Base-by-base conservation (phyloP, 164 flowering plant species). In the Platanus orientalis region DNA sequence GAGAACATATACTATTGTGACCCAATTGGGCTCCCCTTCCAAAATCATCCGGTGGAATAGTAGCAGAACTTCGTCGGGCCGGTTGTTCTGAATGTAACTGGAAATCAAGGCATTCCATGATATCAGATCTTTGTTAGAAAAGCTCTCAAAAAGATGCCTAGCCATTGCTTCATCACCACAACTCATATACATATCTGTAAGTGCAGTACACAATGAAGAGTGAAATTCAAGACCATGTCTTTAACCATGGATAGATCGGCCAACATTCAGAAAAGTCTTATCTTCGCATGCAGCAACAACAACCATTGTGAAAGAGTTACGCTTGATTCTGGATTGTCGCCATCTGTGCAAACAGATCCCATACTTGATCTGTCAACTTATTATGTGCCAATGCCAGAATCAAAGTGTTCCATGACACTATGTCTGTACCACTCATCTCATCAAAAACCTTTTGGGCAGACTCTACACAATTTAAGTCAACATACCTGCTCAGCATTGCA, bases 91-190 rank as follows among this genome's bases (percentile, higher is more conserved):
- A 16, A 79, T 42, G 48, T 79, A 84, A 69, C 75, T 62, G 10
- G 80, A 60, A 69, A 86, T 78, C 71, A 84, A 53, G 54, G 89
- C 68, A 76, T 84, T 86, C 92, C 92, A 86, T 48, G 87, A 79
- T 34, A 86, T 64, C 61, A 80, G 24, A 73, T 86, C 92, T 62
- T 69, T 76, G 7, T 61, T 27, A 6, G 71, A 58, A 39, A 50
- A 75, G 28, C 60, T 65, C 69, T 83, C 82, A 65, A 86, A 86
- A 24, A 84, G 56, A 45, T 57, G 32, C 42, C 47, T 61, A 36
- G 81, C 84, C 13, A 68, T 56, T 61, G 54, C 60, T 53, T 79
- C 81, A 64, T 73, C 74, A 42, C 78, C 72, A 49, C 89, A 82
- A 48, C 61, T 71, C 71, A 79, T 73, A 61, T 86, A 84, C 92